Base-by-base conservation (phyloP, 164 flowering plant species). In the Piper betle region DNA sequence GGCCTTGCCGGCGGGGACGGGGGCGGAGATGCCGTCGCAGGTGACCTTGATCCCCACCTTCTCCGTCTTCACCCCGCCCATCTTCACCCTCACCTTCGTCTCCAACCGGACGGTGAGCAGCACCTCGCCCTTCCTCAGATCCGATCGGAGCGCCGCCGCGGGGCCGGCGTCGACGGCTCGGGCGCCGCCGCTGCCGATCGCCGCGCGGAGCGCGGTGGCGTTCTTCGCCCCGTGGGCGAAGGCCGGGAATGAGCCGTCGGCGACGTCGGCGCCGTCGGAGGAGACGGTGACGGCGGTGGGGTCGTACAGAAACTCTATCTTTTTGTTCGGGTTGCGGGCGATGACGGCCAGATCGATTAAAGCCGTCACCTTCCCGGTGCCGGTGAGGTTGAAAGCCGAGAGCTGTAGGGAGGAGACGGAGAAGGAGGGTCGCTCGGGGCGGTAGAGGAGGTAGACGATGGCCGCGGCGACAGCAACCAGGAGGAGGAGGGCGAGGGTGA, bases 391-490 rank as follows among this genome's bases (percentile, higher is more conserved):
- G 76, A 88, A 78, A 52, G 72, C 66, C 6, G 88, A 64, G 81
- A 86, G 59, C 39, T 71, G 72, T 73, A 88, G 74, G 18, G 79
- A 48, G 63, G 84, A 57, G 71, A 91, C 77, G 62, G 82, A 54
- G 87, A 88, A 91, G 16, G 69, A 4, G 1, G 96, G 97, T 39
- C 81, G 78, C 33, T 85, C 90, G 37, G 97, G 97, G 48, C 86
- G 82, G 88, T 82, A 91, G 61, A 88, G 63, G 67, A 84, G 66
- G 73, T 76, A 91, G 59, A 88, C 4, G 53, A 77, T 69, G 33
- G 64, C 80, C 16, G 75, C 85, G 60, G 86, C 82, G 57, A 80
- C 60, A 68, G 81, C 93, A 55, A 68, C 74, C 48, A 83, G 66
- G 63, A 85, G 42, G 63, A 84, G 37, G 9, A 86, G 50, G 39